These are phyloP conservation scores for Clonostachys chloroleuca DNA, from an alignment of 2,329 filamentous ascomycete genomes.

Conservation along the genomic window DNA sequence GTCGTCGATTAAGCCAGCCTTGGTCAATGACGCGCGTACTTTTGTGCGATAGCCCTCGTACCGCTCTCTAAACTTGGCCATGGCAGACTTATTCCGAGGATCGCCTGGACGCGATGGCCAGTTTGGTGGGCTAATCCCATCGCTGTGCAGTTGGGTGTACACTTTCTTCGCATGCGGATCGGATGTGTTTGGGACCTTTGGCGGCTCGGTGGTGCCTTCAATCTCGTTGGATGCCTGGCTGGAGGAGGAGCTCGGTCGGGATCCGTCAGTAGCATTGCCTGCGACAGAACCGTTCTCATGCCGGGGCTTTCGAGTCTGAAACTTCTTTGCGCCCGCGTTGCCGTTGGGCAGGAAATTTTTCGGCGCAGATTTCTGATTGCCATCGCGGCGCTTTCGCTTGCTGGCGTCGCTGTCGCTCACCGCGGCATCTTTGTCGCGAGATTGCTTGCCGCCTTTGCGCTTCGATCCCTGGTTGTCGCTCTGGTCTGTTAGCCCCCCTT, in stretches of 20 bases:
- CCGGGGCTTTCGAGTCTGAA: too few species aligned
- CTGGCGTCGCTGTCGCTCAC: constrained; percentile 12
- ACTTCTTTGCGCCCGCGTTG: neutral
- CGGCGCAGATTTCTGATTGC: constrained; percentile 5
- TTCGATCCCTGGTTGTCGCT: constrained; percentile 3
- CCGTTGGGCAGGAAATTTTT: neutral
- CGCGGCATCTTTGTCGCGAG: constrained; percentile 15
- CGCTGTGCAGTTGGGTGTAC: constrained; percentile 45
- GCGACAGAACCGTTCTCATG: neutral
- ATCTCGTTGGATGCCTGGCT: neutral
- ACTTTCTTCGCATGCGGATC: constrained; percentile 45
- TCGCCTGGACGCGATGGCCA: constrained; percentile 54
- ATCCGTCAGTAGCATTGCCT: neutral
- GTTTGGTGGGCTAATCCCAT: constrained; percentile 46
- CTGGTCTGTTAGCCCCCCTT: neutral
- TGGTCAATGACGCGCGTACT: constrained; percentile 53
- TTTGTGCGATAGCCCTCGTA: constrained; percentile 54
- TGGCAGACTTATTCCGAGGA: constrained; percentile 40
- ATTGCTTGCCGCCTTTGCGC: constrained; percentile 13
- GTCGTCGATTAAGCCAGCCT: constrained; percentile 58
- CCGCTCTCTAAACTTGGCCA: constrained; percentile 50
- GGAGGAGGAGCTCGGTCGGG: neutral
- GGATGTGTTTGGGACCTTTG: constrained; percentile 9
- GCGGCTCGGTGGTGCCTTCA: constrained; percentile 7
- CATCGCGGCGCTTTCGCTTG: constrained; percentile 13